Evolutionary conservation across 441 rosid genomes (phyloP).

Genomic region (Manihot esculenta): DNA sequence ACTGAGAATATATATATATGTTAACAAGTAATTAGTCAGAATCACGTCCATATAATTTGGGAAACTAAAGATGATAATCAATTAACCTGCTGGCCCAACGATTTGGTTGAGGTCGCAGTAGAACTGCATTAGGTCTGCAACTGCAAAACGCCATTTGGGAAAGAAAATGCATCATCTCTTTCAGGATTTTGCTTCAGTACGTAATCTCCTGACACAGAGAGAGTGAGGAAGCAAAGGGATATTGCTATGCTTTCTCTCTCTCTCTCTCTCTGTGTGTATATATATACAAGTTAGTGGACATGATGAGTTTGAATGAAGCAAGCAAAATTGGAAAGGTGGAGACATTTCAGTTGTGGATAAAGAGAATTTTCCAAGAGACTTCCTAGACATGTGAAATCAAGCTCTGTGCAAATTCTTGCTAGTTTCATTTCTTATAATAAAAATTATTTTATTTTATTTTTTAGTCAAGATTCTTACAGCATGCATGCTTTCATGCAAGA

Average conservation of each 20-base stretch:
- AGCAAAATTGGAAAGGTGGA: background rate
- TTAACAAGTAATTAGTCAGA: background rate
- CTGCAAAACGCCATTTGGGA: constrained; percentile 3
- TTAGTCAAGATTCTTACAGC: no score
- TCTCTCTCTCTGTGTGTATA: no score
- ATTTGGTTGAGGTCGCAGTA: background rate
- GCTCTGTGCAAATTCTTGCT: background rate
- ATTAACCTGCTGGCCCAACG: constrained; percentile 9
- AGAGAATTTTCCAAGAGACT: constrained; percentile 6
- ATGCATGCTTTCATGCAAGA: no score
- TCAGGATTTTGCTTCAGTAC: no score
- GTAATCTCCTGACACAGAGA: no score
- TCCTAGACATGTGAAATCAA: background rate
- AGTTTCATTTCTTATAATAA: no score
- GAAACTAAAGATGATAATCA: no score
- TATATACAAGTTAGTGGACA: background rate
- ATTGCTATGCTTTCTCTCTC: no score
- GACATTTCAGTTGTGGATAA: background rate
- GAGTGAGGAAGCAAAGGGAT: no score
- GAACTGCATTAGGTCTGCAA: constrained; percentile 8
- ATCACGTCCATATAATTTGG: background rate
- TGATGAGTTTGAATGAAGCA: background rate
- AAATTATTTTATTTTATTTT: no score
- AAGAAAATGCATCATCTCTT: background rate
- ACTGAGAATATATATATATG: constrained; percentile 5